Evolutionary conservation across 1,284 basidiomycete species (phyloP).

Genomic region (Moniliophthora roreri): DNA sequence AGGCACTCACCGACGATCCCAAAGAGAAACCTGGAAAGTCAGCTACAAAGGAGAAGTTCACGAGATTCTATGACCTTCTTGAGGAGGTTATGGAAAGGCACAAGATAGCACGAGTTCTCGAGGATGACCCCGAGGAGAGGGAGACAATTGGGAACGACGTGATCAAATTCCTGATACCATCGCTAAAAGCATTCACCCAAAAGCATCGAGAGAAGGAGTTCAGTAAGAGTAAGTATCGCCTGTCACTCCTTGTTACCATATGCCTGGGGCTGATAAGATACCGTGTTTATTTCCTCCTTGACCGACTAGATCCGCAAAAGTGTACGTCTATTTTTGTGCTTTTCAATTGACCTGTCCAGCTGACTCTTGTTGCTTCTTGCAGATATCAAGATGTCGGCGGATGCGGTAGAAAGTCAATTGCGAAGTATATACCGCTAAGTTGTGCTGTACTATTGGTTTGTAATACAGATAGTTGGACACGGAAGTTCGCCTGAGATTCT

Average conservation of each 20-base stretch:
- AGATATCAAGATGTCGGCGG: conserved; percentile 79
- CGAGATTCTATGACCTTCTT: conserved; percentile 72
- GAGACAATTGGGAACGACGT: conserved; percentile 67
- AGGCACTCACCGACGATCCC: conserved; percentile 65
- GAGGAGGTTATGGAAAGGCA: conserved; percentile 78
- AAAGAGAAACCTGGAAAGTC: conserved; percentile 59
- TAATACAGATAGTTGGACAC: no score
- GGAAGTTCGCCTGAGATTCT: no score
- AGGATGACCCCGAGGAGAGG: conserved; percentile 62
- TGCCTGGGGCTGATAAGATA: conserved; percentile 8
- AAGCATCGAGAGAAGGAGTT: conserved; percentile 78
- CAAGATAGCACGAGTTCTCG: conserved; percentile 62
- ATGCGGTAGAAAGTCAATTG: conserved; percentile 72
- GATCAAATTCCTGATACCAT: conserved; percentile 72
- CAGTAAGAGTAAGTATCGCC: conserved; percentile 66
- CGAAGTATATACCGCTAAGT: conserved; percentile 53
- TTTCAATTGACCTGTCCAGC: conserved; percentile 1
- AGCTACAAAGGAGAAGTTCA: conserved; percentile 77
- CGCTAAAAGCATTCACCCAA: conserved; percentile 68
- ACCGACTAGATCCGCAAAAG: conserved; percentile 70
- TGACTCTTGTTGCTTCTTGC: conserved; percentile 14
- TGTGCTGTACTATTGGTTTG: no score
- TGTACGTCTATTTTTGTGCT: conserved; percentile 47
- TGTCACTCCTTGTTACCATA: conserved; percentile 4
- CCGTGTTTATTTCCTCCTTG: background rate